phyloP scores from a whole-genome alignment of 2,329 filamentous ascomycete genomes.

The Paecilomyces fulvus region DNA sequence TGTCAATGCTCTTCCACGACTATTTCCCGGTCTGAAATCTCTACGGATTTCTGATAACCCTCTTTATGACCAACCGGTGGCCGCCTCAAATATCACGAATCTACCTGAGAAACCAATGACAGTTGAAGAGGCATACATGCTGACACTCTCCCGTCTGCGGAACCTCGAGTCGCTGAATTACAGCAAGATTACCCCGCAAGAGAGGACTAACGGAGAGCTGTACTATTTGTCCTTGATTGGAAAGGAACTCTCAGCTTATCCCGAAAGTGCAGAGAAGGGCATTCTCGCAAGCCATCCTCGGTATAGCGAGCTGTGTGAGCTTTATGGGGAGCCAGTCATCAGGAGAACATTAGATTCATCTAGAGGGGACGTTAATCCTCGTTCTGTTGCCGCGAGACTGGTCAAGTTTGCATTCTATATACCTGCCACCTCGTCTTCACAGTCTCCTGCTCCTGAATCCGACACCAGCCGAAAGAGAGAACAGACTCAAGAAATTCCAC shows the following conservation, averaged over 20 bases:
- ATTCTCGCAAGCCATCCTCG: constrained; percentile 60
- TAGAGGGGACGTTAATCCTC: constrained; percentile 50
- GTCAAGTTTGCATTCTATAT: constrained; percentile 56
- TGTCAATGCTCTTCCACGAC: constrained; percentile 56
- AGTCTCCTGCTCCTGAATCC: background rate
- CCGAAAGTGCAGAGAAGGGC: constrained; percentile 35
- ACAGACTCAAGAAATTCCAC: constrained; percentile 54
- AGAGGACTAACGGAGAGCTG: constrained; percentile 80
- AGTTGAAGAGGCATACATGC: constrained; percentile 79
- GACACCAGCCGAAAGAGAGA: constrained; percentile 1
- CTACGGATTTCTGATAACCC: constrained; percentile 83
- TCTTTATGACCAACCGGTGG: constrained; percentile 53
- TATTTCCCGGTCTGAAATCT: constrained; percentile 65
- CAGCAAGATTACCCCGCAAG: constrained; percentile 57
- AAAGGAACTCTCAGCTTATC: constrained; percentile 53
- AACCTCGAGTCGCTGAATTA: constrained; percentile 54
- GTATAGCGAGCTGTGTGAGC: constrained; percentile 63
- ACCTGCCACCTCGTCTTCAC: constrained; percentile 8
- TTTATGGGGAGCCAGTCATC: constrained; percentile 65
- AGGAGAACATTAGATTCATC: constrained; percentile 41
- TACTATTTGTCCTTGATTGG: constrained; percentile 86
- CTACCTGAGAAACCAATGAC: constrained; percentile 32
- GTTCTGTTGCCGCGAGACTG: constrained; percentile 73
- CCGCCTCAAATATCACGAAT: constrained; percentile 28
- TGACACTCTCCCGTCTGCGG: constrained; percentile 68